phyloP scores from a whole-genome alignment of 306 rosid genomes.

The Clitoria ternatea region DNA sequence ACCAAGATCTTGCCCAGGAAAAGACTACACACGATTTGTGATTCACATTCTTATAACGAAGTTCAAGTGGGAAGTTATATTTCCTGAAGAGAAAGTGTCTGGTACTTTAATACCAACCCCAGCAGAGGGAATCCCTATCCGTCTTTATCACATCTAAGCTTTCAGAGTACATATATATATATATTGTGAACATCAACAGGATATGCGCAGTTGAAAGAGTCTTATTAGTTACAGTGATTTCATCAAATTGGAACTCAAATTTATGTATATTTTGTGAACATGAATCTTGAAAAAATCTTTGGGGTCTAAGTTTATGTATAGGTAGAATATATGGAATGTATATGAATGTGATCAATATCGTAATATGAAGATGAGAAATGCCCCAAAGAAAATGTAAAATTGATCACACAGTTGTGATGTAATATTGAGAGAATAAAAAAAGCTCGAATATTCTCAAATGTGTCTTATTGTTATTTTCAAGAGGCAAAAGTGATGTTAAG shows the following conservation, averaged over 20 bases:
- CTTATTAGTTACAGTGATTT: too few relatives aligned
- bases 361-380: not conserved
- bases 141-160: not conserved
- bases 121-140: slow-evolving; percentile 28
- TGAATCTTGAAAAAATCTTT: not conserved
- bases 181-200: not conserved
- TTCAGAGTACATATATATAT: not conserved
- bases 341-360: not conserved
- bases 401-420: not conserved
- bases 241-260: too few relatives aligned
- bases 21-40: slow-evolving; percentile 25
- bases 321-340: not conserved
- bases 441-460: not conserved
- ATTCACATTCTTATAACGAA: slow-evolving; percentile 34
- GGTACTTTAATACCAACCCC: slow-evolving; percentile 21
- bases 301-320: not conserved
- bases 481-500: not conserved
- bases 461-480: not conserved
- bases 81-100: slow-evolving; percentile 26
- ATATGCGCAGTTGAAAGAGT: too few relatives aligned
- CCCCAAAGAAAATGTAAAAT: not conserved
- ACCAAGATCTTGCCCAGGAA: slow-evolving; percentile 38
- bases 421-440: not conserved
- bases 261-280: not conserved
- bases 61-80: slow-evolving; percentile 30